Conservation (phyloP, 768 basidiomycete species). For the Hydnum rufescens region DNA sequence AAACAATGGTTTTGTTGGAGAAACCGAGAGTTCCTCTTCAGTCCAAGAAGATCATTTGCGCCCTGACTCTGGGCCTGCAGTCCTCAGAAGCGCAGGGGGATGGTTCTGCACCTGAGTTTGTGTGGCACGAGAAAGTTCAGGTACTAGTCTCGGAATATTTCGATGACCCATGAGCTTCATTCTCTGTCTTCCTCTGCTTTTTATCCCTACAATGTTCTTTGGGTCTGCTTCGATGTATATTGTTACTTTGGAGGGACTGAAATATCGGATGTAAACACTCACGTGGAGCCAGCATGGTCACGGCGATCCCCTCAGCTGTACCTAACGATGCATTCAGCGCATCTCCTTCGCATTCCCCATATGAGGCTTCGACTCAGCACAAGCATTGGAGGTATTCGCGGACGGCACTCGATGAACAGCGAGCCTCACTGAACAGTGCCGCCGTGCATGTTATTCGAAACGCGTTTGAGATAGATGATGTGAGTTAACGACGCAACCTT, state of each 20-base stretch:
- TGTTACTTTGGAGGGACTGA: too few relatives aligned
- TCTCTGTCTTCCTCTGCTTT: too few relatives aligned
- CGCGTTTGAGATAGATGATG: conserved; percentile 66
- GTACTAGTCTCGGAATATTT: neutral
- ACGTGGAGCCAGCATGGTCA: too few relatives aligned
- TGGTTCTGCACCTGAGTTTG: neutral
- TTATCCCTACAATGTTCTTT: too few relatives aligned
- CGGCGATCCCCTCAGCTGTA: too few relatives aligned
- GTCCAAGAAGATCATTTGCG: neutral
- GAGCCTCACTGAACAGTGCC: conserved; percentile 47
- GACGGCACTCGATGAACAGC: conserved; percentile 36
- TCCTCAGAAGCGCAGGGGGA: neutral
- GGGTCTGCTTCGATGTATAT: too few relatives aligned
- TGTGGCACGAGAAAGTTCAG: neutral
- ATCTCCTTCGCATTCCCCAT: conserved; percentile 23
- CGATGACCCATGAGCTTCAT: too few relatives aligned
- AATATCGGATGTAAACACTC: too few relatives aligned
- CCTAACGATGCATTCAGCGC: too few relatives aligned
- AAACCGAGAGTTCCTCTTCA: neutral
- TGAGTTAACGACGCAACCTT: conserved; percentile 17
- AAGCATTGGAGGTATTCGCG: conserved; percentile 78
- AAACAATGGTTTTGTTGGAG: neutral
- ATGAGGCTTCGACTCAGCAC: conserved; percentile 64
- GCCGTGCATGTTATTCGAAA: conserved; percentile 59
- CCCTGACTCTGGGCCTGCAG: neutral